Percentiles rank a stretch among this genome's conserved stretches.
phyloP scores from a whole-genome alignment of 163 green algal genomes.

The Coccomyxa subellipsoidea region DNA sequence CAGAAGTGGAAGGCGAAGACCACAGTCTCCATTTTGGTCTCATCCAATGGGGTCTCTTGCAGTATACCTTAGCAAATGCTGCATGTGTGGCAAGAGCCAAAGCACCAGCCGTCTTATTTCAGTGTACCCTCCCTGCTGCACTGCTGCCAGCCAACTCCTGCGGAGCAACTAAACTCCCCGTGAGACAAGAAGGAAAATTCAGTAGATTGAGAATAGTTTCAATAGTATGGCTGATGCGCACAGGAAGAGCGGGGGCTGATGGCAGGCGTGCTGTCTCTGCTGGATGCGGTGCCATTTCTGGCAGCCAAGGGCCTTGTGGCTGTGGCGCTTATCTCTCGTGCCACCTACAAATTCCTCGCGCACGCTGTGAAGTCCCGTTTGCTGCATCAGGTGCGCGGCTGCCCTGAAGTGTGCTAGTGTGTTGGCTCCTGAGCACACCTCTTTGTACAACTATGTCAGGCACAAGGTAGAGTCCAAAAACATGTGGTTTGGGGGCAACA shows the following conservation, averaged over 20 bases:
- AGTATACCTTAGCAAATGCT: too few species aligned
- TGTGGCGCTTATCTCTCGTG: constrained; percentile 63
- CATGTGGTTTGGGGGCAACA: neutral
- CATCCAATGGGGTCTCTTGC: too few species aligned
- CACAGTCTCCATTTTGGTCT: too few species aligned
- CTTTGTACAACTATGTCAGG: neutral
- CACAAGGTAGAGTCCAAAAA: neutral
- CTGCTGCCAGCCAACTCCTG: too few species aligned
- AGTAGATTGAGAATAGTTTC: too few species aligned
- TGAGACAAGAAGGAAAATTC: too few species aligned
- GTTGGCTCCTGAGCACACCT: neutral
- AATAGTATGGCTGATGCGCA: too few species aligned
- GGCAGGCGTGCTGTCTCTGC: constrained; percentile 48
- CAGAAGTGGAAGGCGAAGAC: too few species aligned
- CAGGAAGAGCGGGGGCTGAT: constrained; percentile 55
- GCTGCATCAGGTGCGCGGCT: neutral
- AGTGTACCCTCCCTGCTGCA: too few species aligned
- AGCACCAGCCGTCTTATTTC: too few species aligned
- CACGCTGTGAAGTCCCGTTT: neutral
- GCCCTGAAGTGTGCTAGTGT: neutral
- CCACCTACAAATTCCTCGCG: constrained; percentile 20
- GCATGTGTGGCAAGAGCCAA: neutral
- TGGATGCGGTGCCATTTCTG: constrained; percentile 65
- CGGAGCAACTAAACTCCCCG: too few species aligned
- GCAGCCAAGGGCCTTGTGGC: constrained; percentile 62